Base-by-base conservation (phyloP, 345 rosid genomes). In the Sapria himalayana region DNA sequence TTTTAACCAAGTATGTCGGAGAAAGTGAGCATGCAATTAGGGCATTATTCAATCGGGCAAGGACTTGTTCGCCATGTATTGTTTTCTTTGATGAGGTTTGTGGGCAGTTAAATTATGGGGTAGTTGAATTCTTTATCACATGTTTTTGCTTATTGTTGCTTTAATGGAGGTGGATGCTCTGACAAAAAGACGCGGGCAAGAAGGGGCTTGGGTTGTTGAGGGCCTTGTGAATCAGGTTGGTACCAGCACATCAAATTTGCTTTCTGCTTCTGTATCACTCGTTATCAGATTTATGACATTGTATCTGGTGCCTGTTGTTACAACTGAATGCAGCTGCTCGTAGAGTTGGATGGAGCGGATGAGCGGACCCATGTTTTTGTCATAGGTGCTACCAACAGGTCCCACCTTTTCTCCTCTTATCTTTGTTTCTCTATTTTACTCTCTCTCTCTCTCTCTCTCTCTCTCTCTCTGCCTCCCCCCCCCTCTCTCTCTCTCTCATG, bases 121-220 rank as follows among this genome's bases (percentile, higher is more conserved):
- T n/a, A n/a, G n/a, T n/a, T n/a, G n/a, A n/a, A n/a, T n/a, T n/a
- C n/a, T n/a, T n/a, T n/a, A n/a, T n/a, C n/a, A n/a, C n/a, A n/a
- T n/a, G n/a, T n/a, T n/a, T n/a, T n/a, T n/a, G n/a, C n/a, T n/a
- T n/a, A n/a, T n/a, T n/a, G n/a, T n/a, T n/a, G n/a, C n/a, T n/a
- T n/a, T n/a, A n/a, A n/a, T n/a, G 15, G 61, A 82, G 98, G 81
- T 89, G 57, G 98, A 89, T 73, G 93, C 98, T 53, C 58, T 89
- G 61, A 84, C 95, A 14, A 84, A 73, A 46, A 74, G 59, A 48
- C 95, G 86, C 1, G 98, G 98, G 18, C 67, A 64, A 57, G 98
- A 84, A 63, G 98, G 95, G 41, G 98, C 80, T 31, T 65, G 76
- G 81, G 81, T 75, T 29, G 85, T 75, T 43, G 92, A 75, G 55